Evolutionary conservation across 805 yeast genomes (phyloP).

Genomic region (Candida coquimbonensis): DNA sequence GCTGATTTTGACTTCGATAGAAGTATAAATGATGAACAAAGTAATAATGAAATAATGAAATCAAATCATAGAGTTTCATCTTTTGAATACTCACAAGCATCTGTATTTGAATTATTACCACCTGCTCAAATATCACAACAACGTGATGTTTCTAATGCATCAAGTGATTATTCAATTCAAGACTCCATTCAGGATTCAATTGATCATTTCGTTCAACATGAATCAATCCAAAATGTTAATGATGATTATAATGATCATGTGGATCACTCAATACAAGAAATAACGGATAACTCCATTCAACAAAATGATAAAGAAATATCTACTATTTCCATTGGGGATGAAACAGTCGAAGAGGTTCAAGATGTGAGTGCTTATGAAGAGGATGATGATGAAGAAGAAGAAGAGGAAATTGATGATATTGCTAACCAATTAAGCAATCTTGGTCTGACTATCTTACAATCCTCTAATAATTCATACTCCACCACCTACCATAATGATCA

Average conservation of each 20-base stretch:
- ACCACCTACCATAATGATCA: neutral
- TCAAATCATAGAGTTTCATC: neutral
- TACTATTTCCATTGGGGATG: neutral
- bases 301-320: neutral
- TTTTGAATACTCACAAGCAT: neutral
- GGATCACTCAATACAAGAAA: slow-evolving; percentile 7
- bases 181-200: slow-evolving; percentile 13
- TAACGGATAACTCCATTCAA: slow-evolving; percentile 1
- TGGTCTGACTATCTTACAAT: slow-evolving; percentile 1
- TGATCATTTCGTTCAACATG: neutral
- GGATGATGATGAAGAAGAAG: neutral
- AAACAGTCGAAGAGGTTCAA: neutral
- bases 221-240: slow-evolving; percentile 5
- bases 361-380: neutral
- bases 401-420: neutral
- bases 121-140: neutral
- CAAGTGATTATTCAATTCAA: slow-evolving; percentile 3
- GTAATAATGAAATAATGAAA: too few relatives aligned
- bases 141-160: neutral
- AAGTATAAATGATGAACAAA: too few relatives aligned
- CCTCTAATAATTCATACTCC: neutral
- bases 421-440: slow-evolving; percentile 1
- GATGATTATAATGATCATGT: slow-evolving; percentile 1
- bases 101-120: neutral
- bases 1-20: too few relatives aligned